Evolutionary conservation across 768 basidiomycete genomes (phyloP).

Genomic region (Boletales sp.): DNA sequence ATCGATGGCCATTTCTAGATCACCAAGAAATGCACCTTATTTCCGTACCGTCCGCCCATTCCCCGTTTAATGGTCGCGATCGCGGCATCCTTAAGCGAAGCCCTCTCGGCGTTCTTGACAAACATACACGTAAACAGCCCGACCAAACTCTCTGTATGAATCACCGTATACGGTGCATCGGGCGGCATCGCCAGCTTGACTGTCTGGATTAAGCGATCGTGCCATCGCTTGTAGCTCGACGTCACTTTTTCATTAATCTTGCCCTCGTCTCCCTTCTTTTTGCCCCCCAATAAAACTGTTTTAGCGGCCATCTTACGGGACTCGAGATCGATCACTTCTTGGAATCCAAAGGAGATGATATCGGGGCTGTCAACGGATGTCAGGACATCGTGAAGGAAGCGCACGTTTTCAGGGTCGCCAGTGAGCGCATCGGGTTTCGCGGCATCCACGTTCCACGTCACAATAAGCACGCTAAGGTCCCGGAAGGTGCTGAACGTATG

Average conservation of each 20-base stretch:
- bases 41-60: slow-evolving; percentile 90
- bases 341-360: slow-evolving; percentile 91
- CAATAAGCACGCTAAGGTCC: slow-evolving; percentile 68
- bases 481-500: slow-evolving; percentile 76
- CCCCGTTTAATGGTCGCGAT: slow-evolving; percentile 89
- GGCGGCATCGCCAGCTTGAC: slow-evolving; percentile 73
- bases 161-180: slow-evolving; percentile 71
- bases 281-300: slow-evolving; percentile 74
- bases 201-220: slow-evolving; percentile 70
- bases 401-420: slow-evolving; percentile 65
- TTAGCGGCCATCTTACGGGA: slow-evolving; percentile 90
- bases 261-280: slow-evolving; percentile 56
- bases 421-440: slow-evolving; percentile 73
- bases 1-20: neutral
- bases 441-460: slow-evolving; percentile 93
- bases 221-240: slow-evolving; percentile 83
- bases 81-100: slow-evolving; percentile 58
- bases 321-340: slow-evolving; percentile 96
- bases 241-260: slow-evolving; percentile 76
- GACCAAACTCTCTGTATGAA: slow-evolving; percentile 86
- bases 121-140: slow-evolving; percentile 80
- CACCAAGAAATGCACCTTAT: slow-evolving; percentile 61
- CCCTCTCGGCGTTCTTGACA: slow-evolving; percentile 63
- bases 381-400: slow-evolving; percentile 77
- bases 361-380: slow-evolving; percentile 74